phyloP scores from a whole-genome alignment of 805 yeast species.

The Starmera quercuum region DNA sequence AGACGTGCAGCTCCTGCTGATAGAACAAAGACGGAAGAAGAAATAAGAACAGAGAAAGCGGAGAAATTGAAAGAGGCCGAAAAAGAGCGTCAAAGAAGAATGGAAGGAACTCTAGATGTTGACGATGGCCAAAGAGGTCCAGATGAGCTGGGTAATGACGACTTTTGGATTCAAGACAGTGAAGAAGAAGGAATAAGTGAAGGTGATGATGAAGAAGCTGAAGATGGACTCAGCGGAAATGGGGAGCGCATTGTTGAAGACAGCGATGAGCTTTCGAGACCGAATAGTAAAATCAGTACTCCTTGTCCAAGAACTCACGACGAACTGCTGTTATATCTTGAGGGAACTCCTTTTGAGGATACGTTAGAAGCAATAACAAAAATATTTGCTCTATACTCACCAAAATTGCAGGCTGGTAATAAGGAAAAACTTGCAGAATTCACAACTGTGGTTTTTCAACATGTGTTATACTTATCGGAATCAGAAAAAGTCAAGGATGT shows the following conservation, averaged over 20 bases:
- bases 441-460: constrained; percentile 56
- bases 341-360: constrained; percentile 28
- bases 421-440: constrained; percentile 64
- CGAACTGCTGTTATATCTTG: constrained; percentile 31
- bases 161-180: constrained; percentile 56
- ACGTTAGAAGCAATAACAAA: constrained; percentile 43
- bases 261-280: constrained; percentile 14
- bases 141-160: constrained; percentile 58
- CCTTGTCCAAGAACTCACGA: constrained; percentile 43
- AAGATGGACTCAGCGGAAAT: no score
- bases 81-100: constrained; percentile 60
- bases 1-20: constrained; percentile 77
- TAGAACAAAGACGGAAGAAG: constrained; percentile 74
- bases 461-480: constrained; percentile 44
- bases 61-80: constrained; percentile 59
- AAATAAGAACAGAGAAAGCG: constrained; percentile 48
- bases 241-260: no score
- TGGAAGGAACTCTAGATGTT: constrained; percentile 56
- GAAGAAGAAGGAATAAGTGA: constrained; percentile 33
- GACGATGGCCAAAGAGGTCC: constrained; percentile 41
- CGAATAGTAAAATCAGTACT: constrained; percentile 13
- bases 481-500: constrained; percentile 26
- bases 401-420: constrained; percentile 75
- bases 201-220: constrained; percentile 22
- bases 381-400: constrained; percentile 58